Conservation (phyloP, 2,329 filamentous ascomycete genomes). For the Diaporthe destruens region DNA sequence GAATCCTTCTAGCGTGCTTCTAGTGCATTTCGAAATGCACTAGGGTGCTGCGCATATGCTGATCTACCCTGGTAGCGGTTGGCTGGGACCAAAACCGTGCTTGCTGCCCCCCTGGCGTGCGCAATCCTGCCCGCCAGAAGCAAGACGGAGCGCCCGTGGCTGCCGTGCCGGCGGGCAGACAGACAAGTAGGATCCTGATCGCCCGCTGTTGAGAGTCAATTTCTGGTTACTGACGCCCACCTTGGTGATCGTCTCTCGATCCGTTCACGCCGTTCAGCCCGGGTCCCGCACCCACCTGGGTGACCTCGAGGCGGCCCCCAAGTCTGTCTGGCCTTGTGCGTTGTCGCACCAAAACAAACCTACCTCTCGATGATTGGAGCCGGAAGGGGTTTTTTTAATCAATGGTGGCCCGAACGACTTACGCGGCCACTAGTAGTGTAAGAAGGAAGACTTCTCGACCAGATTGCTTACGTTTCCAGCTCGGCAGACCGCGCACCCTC, state of each 20-base stretch:
- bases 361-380: neutral
- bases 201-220: constrained; percentile 4
- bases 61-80: neutral
- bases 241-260: neutral
- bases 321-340: neutral
- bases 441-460: neutral
- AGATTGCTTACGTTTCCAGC: neutral
- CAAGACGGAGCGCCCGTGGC: neutral
- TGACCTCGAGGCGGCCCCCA: constrained; percentile 7
- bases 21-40: neutral
- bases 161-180: constrained; percentile 6
- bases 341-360: neutral
- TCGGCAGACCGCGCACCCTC: neutral
- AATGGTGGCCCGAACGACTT: neutral
- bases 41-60: neutral
- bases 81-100: constrained; percentile 4
- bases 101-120: neutral
- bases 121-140: neutral
- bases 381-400: neutral
- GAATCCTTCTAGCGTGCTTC: constrained; percentile 21
- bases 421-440: neutral
- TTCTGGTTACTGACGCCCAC: neutral
- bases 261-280: neutral
- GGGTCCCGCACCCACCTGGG: no score
- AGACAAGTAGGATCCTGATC: neutral